Base-by-base conservation (phyloP, 2,329 filamentous ascomycete genomes). In the Penicillium griseofulvum region DNA sequence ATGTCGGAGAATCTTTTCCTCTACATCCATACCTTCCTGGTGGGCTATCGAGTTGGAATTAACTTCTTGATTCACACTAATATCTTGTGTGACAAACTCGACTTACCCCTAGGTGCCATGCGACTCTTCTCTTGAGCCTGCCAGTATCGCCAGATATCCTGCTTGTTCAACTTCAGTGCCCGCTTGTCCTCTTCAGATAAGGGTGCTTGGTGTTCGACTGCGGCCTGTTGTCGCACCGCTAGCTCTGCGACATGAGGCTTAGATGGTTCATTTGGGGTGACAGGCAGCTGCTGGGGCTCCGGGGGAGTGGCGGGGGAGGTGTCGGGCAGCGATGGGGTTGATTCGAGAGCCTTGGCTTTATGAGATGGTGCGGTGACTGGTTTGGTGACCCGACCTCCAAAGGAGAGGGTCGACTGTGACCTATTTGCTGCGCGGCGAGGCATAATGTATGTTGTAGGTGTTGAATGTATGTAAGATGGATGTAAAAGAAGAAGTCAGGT, bases 1-100 rank as follows among this genome's bases (percentile, higher is more conserved):
- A 71, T 96, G 90, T 60, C 93, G 81, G 66, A 97, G 74, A 26
- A 97, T 85, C 79, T 93, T 96, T 80, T 97, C 92, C 53, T 88
- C 81, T 43, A 89, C 63, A 11, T 80, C 82, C 63, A 97, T 70
- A 2, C 81, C 87, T 65, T 87, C 74, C 74, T 96, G 91, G 68
- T 97, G 94, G 34, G 96, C 86, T 78, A 56, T 36, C 14, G 24
- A 39, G 16, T 24, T 8, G 38, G 41, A 52, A n/a, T 41, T 16
- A 45, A 37, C 51, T n/a, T 22, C 16, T 22, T 19, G 5, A 10
- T 36, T 17, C 38, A 48, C 36, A 4, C 6, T 14, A 7, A 22
- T 37, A 0, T 8, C 12, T 24, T 16, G 17, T 22, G 29, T 39
- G 12, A 34, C 5, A 47, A 26, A 11, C 29, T 36, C 26, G 38